These are phyloP conservation scores for Penicillium sp. DNA, from an alignment of 2,329 filamentous ascomycete genomes.

Conservation along the genomic window DNA sequence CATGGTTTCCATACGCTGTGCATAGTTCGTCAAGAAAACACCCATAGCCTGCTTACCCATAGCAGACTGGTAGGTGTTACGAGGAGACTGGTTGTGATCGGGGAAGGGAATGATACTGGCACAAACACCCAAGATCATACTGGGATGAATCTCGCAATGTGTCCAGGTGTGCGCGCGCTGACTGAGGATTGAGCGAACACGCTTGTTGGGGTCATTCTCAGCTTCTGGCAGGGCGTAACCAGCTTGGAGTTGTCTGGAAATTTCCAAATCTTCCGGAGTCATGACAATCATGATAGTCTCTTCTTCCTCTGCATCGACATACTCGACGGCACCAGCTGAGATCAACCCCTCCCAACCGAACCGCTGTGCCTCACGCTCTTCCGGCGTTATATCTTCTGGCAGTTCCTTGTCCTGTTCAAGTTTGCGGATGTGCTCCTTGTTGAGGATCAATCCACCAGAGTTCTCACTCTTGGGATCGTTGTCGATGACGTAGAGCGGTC, in stretches of 20 bases:
- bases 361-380: constrained; percentile 61
- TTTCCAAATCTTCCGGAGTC: constrained; percentile 92
- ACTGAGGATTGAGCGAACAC: constrained; percentile 86
- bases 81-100: constrained; percentile 94
- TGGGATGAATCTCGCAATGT: constrained; percentile 98
- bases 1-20: constrained; percentile 98
- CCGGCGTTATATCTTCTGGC: constrained; percentile 60
- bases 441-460: constrained; percentile 76
- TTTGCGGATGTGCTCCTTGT: constrained; percentile 76
- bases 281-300: constrained; percentile 99
- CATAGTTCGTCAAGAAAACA: constrained; percentile 96
- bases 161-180: constrained; percentile 89
- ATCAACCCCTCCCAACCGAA: constrained; percentile 90
- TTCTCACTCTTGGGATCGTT: constrained; percentile 75
- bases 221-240: constrained; percentile 64
- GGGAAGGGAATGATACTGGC: constrained; percentile 99
- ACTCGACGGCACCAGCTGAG: constrained; percentile 84
- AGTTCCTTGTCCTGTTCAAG: constrained; percentile 73
- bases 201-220: constrained; percentile 74
- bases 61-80: constrained; percentile 98
- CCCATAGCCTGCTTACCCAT: constrained; percentile 99
- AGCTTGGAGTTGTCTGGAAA: constrained; percentile 69
- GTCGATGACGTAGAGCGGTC: constrained; percentile 90
- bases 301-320: constrained; percentile 96
- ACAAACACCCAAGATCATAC: constrained; percentile 98